Base-by-base conservation (phyloP, 257 asterid species). In the Hygrophila difformis region DNA sequence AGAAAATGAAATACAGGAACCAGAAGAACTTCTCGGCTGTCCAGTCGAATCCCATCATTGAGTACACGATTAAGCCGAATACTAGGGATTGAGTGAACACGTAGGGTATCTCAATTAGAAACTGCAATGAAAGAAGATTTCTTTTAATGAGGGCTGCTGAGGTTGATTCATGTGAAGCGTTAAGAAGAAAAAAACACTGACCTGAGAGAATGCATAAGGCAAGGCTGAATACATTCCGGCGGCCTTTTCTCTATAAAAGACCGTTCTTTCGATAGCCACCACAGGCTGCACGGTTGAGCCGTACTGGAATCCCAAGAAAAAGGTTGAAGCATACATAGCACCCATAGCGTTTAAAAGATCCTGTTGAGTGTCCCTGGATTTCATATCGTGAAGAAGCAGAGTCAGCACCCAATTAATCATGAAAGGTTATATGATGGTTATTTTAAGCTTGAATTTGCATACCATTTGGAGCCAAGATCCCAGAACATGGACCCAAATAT, bases 191-290 rank as follows among this genome's bases (percentile, higher is more conserved):
- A n/a, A n/a, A n/a, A n/a, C n/a, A n/a, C n/a, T n/a, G n/a, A 77
- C 94, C 69, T 84, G 93, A 51, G 76, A 74, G 46, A 84, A 75
- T 47, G 95, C 95, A 56, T 84, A 84, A 4, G 93, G 95, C 20
- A 80, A 24, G 41, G 95, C 81, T 20, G 93, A 77, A 54, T 77
- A 84, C 93, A 84, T 75, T 37, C 95, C 95, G 1, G 95, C 93
- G 28, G 89, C 93, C 64, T 64, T 75, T 69, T 84, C 95, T 57
- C 95, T 46, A 20, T 81, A 84, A 51, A 84, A 81, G 12, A 84
- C 89, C 5, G 95, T 84, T 43, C 95, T 64, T 49, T 84, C 95
- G n/a, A 81, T 60, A 0, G 84, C 79, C 47, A 77, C 93, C 40
- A 84, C 89, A 2, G 95, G 93, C 39, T 84, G 95, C 9, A 81